Percentiles rank a stretch among this genome's conserved stretches.
These are phyloP conservation scores for Pseudonectria buxi DNA, from an alignment of 2,329 filamentous ascomycete genomes.

Conservation along the genomic window DNA sequence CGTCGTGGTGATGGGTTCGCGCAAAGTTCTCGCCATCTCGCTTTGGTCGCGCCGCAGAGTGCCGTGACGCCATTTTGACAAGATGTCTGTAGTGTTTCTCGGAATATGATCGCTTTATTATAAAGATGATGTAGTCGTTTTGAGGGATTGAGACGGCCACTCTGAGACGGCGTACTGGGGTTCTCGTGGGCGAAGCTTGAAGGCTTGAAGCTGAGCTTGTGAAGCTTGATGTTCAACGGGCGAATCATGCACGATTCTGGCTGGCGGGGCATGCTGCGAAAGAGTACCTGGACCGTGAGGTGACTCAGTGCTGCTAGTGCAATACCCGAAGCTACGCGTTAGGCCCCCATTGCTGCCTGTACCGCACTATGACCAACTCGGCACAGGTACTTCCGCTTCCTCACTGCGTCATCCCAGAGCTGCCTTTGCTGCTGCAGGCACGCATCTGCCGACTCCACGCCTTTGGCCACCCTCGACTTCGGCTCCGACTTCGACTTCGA, in stretches of 20 bases:
- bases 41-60: slow-evolving; percentile 68
- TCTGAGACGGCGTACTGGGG: too few relatives aligned
- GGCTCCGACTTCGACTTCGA: slow-evolving; percentile 6
- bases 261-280: too few relatives aligned
- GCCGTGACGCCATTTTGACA: slow-evolving; percentile 46
- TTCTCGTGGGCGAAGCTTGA: neutral
- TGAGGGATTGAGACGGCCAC: slow-evolving; percentile 1
- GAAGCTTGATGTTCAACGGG: neutral
- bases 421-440: slow-evolving; percentile 21
- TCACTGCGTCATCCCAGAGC: slow-evolving; percentile 28
- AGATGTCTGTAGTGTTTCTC: neutral
- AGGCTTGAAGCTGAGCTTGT: neutral
- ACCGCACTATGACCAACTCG: too few relatives aligned
- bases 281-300: too few relatives aligned
- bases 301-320: too few relatives aligned
- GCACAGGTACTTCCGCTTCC: too few relatives aligned
- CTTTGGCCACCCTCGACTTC: slow-evolving; percentile 1
- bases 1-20: slow-evolving; percentile 61
- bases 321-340: too few relatives aligned
- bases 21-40: slow-evolving; percentile 76
- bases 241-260: too few relatives aligned
- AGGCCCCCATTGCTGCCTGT: too few relatives aligned
- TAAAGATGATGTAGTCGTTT: too few relatives aligned
- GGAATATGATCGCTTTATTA: neutral
- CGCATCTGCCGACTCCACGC: slow-evolving; percentile 13